Evolutionary conservation across 805 yeast species (phyloP).

Genomic region (Nakazawaea wickerhamii): DNA sequence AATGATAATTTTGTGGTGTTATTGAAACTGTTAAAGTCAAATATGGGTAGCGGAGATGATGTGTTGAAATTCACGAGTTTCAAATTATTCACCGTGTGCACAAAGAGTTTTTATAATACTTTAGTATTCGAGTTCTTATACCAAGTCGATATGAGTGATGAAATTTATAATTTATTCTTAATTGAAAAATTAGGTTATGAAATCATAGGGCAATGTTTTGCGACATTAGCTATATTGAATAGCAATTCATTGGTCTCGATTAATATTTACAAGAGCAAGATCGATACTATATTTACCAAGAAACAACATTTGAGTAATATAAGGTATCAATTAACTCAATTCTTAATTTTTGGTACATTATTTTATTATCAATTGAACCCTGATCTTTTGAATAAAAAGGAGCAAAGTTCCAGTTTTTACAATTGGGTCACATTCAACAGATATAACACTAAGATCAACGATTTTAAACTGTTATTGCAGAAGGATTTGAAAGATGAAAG

Average conservation of each 20-base stretch:
- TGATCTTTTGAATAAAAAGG: slow-evolving; percentile 10
- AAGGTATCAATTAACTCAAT: slow-evolving; percentile 10
- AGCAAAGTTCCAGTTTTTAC: slow-evolving; percentile 21
- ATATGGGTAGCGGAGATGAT: slow-evolving; percentile 2
- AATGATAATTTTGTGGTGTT: slow-evolving; percentile 6
- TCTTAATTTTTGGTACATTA: slow-evolving; percentile 1
- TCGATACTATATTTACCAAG: not conserved
- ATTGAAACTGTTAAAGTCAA: not conserved
- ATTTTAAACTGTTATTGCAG: not conserved
- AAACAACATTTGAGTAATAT: slow-evolving; percentile 7
- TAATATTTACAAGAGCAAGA: slow-evolving; percentile 4
- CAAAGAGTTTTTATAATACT: slow-evolving; percentile 7
- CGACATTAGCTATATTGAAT: slow-evolving; percentile 8
- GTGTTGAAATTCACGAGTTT: not conserved
- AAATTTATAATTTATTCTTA: slow-evolving; percentile 6
- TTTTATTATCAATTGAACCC: slow-evolving; percentile 9
- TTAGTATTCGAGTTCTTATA: slow-evolving; percentile 10
- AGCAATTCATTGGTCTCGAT: slow-evolving; percentile 5
- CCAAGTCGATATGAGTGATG: slow-evolving; percentile 10
- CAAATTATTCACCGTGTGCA: slow-evolving; percentile 5
- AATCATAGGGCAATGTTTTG: slow-evolving; percentile 6
- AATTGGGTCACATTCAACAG: slow-evolving; percentile 28
- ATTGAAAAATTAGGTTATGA: slow-evolving; percentile 8
- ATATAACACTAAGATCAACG: slow-evolving; percentile 18
- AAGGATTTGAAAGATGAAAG: slow-evolving; percentile 2